These are phyloP conservation scores for Aegilops longissima DNA, from an alignment of 176 grass and related monocot genomes.

Conservation along the genomic window DNA sequence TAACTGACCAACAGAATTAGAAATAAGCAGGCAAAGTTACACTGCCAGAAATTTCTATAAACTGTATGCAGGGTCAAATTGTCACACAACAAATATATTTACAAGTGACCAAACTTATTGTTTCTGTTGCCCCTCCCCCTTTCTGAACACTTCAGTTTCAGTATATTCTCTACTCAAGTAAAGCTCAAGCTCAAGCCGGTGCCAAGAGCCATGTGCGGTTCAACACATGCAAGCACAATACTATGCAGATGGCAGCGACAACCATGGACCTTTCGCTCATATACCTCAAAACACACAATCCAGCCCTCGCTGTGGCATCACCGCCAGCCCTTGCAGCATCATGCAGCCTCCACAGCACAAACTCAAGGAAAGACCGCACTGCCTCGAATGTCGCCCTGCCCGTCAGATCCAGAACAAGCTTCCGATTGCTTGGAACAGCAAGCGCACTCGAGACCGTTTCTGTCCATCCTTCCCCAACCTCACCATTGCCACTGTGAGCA, in stretches of 20 bases:
- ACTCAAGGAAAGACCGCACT: constrained; percentile 83
- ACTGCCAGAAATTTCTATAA: background rate
- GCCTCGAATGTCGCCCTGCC: constrained; percentile 79
- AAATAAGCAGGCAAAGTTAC: background rate
- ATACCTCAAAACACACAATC: constrained; percentile 42
- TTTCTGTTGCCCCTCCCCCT: background rate
- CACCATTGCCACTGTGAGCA: background rate
- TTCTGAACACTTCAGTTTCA: constrained; percentile 9
- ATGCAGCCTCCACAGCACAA: constrained; percentile 64
- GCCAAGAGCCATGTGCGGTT: constrained; percentile 43
- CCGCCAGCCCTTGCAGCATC: constrained; percentile 43
- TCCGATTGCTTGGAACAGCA: constrained; percentile 56
- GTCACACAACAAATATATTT: background rate
- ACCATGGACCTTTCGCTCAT: constrained; percentile 63
- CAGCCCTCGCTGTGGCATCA: constrained; percentile 37
- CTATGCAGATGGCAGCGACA: constrained; percentile 57
- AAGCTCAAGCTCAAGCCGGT: constrained; percentile 6
- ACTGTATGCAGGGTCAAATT: background rate
- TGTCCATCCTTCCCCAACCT: constrained; percentile 39
- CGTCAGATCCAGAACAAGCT: constrained; percentile 62
- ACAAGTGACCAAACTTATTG: background rate
- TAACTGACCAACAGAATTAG: background rate
- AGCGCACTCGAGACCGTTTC: constrained; percentile 51
- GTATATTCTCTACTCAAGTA: background rate
- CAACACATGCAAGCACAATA: constrained; percentile 72